Percentiles rank a stretch among this genome's conserved stretches.
Conservation (phyloP, 108 stramenopile species). For the Skeletonema marinoi region DNA sequence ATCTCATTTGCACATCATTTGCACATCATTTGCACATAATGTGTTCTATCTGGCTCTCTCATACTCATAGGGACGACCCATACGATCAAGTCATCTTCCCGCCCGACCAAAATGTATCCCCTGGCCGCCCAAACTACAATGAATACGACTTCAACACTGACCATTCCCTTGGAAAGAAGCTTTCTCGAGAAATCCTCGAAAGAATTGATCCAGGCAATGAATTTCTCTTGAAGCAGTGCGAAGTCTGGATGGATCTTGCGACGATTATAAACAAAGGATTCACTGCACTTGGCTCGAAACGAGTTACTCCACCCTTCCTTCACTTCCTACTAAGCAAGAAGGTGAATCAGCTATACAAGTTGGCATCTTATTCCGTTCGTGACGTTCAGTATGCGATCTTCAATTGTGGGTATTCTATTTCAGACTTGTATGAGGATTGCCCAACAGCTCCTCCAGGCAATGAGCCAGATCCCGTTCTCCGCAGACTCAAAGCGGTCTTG, state of each 20-base stretch:
- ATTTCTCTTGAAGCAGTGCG: constrained; percentile 20
- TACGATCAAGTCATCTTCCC: constrained; percentile 62
- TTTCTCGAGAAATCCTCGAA: constrained; percentile 30
- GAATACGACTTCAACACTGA: constrained; percentile 50
- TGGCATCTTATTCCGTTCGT: constrained; percentile 54
- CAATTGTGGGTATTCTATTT: constrained; percentile 44
- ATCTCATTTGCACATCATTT: too few relatives aligned
- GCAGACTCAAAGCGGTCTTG: constrained; percentile 55
- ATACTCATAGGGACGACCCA: constrained; percentile 35
- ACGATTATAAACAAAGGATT: constrained; percentile 52
- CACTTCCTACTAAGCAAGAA: constrained; percentile 49
- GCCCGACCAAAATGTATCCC: constrained; percentile 22
- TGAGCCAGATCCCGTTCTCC: constrained; percentile 57
- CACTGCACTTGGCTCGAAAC: constrained; percentile 49
- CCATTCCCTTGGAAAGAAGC: constrained; percentile 1
- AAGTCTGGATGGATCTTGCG: constrained; percentile 51
- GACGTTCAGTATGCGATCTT: constrained; percentile 64
- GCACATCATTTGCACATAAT: too few relatives aligned
- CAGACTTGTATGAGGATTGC: constrained; percentile 38
- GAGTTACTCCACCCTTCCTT: constrained; percentile 47
- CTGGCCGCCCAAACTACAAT: constrained; percentile 37
- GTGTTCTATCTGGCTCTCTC: too few relatives aligned
- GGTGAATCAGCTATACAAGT: constrained; percentile 48
- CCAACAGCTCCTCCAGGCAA: constrained; percentile 45
- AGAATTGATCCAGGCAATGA: constrained; percentile 46